phyloP scores from a whole-genome alignment of 331 rosid genomes.

The Malus hybrid region DNA sequence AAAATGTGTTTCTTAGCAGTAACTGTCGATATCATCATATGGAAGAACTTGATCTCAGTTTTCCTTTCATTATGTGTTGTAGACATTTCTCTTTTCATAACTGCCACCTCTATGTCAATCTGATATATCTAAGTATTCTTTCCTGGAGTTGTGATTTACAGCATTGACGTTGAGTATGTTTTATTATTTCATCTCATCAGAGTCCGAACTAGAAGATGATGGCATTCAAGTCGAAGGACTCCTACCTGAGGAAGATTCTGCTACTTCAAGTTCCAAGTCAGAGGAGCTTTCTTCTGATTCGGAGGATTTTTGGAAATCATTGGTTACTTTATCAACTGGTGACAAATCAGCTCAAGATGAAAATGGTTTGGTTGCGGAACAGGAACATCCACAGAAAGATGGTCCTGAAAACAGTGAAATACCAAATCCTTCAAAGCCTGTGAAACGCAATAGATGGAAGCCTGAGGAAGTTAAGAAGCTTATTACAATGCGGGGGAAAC shows the following conservation, averaged over 20 bases:
- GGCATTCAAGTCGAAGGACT: conserved; percentile 27
- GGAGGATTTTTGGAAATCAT: conserved; percentile 54
- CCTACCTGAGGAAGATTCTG: conserved; percentile 43
- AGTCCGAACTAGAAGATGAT: conserved; percentile 30
- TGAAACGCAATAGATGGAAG: conserved; percentile 75
- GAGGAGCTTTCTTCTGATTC: conserved; percentile 21
- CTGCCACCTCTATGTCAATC: background rate
- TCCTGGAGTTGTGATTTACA: background rate
- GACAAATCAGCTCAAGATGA: conserved; percentile 38
- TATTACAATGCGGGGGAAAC: conserved; percentile 60
- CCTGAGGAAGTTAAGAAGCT: conserved; percentile 78
- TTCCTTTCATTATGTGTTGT: background rate
- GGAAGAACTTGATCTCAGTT: background rate
- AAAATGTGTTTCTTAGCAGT: background rate
- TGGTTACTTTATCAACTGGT: conserved; percentile 22
- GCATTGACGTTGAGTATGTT: background rate
- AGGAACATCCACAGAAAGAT: conserved; percentile 30
- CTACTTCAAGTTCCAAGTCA: conserved; percentile 27
- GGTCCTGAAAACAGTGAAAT: conserved; percentile 26
- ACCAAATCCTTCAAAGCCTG: conserved; percentile 38
- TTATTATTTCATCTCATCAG: conserved; percentile 8
- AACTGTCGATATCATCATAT: background rate
- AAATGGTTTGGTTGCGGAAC: conserved; percentile 35
- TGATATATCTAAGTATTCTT: background rate
- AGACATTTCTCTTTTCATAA: background rate